phyloP scores from a whole-genome alignment of 805 yeast species.

The Metschnikowia lochheadii region DNA sequence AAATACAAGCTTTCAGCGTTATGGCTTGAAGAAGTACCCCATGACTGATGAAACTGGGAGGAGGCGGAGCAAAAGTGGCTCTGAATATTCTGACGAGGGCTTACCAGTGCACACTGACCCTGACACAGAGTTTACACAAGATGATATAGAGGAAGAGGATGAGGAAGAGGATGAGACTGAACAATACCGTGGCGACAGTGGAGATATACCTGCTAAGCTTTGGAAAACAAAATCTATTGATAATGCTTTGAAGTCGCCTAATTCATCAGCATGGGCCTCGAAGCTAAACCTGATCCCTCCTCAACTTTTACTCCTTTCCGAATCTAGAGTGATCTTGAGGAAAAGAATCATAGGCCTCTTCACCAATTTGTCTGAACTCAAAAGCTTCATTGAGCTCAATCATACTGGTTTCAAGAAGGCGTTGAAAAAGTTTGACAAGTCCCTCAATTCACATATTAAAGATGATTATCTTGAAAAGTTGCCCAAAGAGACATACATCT shows the following conservation, averaged over 20 bases:
- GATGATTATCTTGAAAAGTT: conserved; percentile 44
- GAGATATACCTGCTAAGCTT: conserved; percentile 6
- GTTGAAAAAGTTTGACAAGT: conserved; percentile 50
- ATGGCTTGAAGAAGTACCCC: conserved; percentile 6
- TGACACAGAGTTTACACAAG: conserved; percentile 34
- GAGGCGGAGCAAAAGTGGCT: conserved; percentile 12
- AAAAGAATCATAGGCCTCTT: conserved; percentile 43
- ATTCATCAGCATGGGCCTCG: conserved; percentile 21
- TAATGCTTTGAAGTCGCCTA: conserved; percentile 35
- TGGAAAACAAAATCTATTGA: conserved; percentile 28
- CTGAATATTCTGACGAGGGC: conserved; percentile 19
- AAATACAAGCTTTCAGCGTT: conserved; percentile 6
- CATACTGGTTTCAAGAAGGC: conserved; percentile 52
- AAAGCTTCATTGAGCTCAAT: conserved; percentile 49
- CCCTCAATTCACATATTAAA: conserved; percentile 41
- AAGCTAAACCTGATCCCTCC: conserved; percentile 14
- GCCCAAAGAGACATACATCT: conserved; percentile 38
- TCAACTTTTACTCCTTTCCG: conserved; percentile 25
- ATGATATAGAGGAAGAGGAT: conserved; percentile 12
- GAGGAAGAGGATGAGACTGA: conserved; percentile 12
- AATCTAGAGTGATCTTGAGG: conserved; percentile 47
- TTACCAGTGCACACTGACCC: conserved; percentile 26
- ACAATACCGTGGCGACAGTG: conserved; percentile 7
- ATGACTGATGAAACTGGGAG: conserved; percentile 8
- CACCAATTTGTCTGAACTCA: conserved; percentile 45